Base-by-base conservation (phyloP, 495 filamentous ascomycete species). In the Neurospora hispaniola region DNA sequence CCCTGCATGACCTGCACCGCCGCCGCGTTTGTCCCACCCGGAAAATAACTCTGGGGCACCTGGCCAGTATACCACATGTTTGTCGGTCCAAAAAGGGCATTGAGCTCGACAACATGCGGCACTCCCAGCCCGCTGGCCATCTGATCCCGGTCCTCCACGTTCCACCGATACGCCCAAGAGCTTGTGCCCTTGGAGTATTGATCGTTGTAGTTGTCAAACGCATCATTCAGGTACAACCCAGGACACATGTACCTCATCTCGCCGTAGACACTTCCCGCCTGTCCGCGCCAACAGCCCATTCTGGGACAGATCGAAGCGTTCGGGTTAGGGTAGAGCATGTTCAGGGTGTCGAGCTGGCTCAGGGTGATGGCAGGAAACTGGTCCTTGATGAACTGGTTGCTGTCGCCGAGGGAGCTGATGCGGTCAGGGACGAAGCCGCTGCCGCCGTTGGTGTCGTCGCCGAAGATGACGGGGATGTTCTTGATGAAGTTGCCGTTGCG, bases 171-270 rank as follows among this genome's bases (percentile, higher is more conserved):
- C 75, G 87, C 88, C 84, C 87, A 91, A 71, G 81, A 86, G 31
- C 76, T 69, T 14, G 54, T 66, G 3, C 54, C 54, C 14, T 66
- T 66, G 7, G 14, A 12, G 54, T 66, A 66, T 4, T 82, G 18
- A 42, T 78, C 73, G 18, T 81, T 83, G 38, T 82, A 78, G 8
- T 75, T 54, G 2, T 77, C 78, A 74, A 86, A 83, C 0, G 82
- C 78, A 5, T 82, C 78, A 18, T 84, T 88, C 79, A 90, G 80
- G 77, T 84, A 88, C 27, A 92, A 82, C 1, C 86, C 86, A 0
- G 90, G 90, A 71, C 92, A 94, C 76, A 84, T 90, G 80, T 93
- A 93, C n/a, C 91, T 87, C 72, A 92, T 85, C 75, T 93, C 89
- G 31, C 90, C 91, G 76, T 93, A 94, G 4, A 87, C 88, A 46